Conservation (phyloP, 2,329 filamentous ascomycete genomes). For the Pseudogymnoascus sp. region DNA sequence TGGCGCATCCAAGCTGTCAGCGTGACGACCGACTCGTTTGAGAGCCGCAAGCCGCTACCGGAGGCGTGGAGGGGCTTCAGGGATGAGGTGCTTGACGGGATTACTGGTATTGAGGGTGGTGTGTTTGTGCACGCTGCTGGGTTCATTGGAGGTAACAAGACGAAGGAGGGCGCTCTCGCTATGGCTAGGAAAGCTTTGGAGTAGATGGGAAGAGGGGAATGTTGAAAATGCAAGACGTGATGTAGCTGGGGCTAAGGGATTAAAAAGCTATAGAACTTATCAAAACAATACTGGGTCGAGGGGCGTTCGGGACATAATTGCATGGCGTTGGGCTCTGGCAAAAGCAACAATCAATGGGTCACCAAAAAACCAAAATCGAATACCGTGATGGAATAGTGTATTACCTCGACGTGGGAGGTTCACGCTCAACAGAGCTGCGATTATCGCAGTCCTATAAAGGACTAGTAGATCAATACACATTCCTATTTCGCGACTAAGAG, state of each 20-base stretch:
- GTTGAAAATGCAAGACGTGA: not conserved
- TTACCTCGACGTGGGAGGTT: not conserved
- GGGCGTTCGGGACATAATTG: not conserved
- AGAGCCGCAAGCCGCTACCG: conserved; percentile 84
- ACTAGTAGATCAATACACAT: not conserved
- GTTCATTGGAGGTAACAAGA: conserved; percentile 94
- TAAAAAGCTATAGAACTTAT: not conserved
- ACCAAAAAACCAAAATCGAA: not conserved
- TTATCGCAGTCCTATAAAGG: not conserved
- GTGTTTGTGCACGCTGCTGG: conserved; percentile 92
- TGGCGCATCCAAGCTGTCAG: conserved; percentile 95
- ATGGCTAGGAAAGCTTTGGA: conserved; percentile 74
- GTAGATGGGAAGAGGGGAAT: conserved; percentile 17
- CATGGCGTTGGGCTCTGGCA: not conserved
- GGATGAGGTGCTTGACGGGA: conserved; percentile 72
- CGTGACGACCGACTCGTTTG: conserved; percentile 73
- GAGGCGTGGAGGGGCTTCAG: conserved; percentile 87
- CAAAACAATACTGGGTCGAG: not conserved
- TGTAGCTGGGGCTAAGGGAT: not conserved
- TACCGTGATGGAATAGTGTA: not conserved
- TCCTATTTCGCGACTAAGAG: not conserved
- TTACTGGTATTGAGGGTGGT: conserved; percentile 60
- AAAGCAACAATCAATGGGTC: not conserved
- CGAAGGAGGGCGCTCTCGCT: conserved; percentile 73
- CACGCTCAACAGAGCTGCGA: not conserved